Evolutionary conservation across 2,329 filamentous ascomycete genomes (phyloP).

Genomic region (Trematosphaeria pertusa): DNA sequence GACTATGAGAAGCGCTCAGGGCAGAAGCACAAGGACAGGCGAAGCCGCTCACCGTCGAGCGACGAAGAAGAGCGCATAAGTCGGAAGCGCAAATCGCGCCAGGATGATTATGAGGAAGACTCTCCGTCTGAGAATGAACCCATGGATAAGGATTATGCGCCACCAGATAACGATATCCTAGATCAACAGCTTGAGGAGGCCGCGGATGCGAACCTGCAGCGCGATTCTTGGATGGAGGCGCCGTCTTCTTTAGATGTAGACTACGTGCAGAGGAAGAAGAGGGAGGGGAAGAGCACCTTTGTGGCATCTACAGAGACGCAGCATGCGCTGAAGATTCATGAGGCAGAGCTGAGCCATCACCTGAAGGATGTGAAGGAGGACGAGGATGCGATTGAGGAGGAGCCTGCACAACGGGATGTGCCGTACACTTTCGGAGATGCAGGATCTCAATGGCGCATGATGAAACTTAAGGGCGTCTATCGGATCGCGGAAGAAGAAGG

Average conservation of each 20-base stretch:
- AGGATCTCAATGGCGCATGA: conserved; percentile 96
- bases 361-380: conserved; percentile 63
- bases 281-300: conserved; percentile 51
- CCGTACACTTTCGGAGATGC: conserved; percentile 87
- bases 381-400: conserved; percentile 39
- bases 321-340: conserved; percentile 75
- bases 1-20: conserved; percentile 47
- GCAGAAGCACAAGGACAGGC: conserved; percentile 37
- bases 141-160: conserved; percentile 54
- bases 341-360: conserved; percentile 80
- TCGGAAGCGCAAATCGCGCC: conserved; percentile 42
- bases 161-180: conserved; percentile 52
- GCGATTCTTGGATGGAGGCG: conserved; percentile 95
- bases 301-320: conserved; percentile 60
- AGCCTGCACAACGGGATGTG: conserved; percentile 67
- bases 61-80: conserved; percentile 43
- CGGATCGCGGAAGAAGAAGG: conserved; percentile 76
- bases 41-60: conserved; percentile 36
- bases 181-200: conserved; percentile 51
- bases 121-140: conserved; percentile 35
- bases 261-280: conserved; percentile 72
- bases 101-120: conserved; percentile 43
- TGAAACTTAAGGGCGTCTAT: conserved; percentile 87
- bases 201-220: conserved; percentile 56
- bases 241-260: conserved; percentile 84